These are phyloP conservation scores for Rhododendron kiyosumense DNA, from an alignment of 148 eudicot species.

Conservation along the genomic window DNA sequence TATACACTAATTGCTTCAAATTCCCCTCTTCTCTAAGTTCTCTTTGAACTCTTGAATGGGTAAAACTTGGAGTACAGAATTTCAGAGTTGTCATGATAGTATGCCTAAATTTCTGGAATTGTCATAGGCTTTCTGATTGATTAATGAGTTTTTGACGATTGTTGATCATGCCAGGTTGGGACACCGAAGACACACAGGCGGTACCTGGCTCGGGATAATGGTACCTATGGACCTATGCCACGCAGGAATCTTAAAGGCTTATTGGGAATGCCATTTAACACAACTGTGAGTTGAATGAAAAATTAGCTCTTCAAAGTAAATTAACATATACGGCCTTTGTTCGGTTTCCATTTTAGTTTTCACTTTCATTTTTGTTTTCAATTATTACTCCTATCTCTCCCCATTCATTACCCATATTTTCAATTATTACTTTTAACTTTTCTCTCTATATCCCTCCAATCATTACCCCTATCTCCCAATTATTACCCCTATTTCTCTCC, in stretches of 20 bases:
- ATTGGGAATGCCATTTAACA: constrained; percentile 96
- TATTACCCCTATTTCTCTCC: too few species aligned
- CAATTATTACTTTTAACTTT: too few species aligned
- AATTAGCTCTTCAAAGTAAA: neutral
- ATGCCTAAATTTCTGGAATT: neutral
- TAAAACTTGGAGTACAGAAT: neutral
- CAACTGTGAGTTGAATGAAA: constrained; percentile 58
- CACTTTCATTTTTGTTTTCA: too few species aligned
- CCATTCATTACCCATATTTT: too few species aligned
- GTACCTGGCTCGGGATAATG: constrained; percentile 93
- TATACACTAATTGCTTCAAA: neutral
- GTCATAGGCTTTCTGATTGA: constrained; percentile 1
- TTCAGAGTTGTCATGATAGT: neutral
- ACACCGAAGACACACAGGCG: constrained; percentile 94
- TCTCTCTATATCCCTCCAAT: too few species aligned
- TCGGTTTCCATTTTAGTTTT: too few species aligned
- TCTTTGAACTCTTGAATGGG: neutral
- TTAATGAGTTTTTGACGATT: neutral
- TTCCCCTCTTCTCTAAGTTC: neutral
- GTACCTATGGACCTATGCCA: constrained; percentile 98
- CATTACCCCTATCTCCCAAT: too few species aligned
- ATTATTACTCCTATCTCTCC: too few species aligned
- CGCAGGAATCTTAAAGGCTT: constrained; percentile 70
- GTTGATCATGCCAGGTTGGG: constrained; percentile 55
- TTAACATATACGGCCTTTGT: too few species aligned